Base-by-base conservation (phyloP, 108 stramenopile genomes). In the Licmophora abbreviata region DNA sequence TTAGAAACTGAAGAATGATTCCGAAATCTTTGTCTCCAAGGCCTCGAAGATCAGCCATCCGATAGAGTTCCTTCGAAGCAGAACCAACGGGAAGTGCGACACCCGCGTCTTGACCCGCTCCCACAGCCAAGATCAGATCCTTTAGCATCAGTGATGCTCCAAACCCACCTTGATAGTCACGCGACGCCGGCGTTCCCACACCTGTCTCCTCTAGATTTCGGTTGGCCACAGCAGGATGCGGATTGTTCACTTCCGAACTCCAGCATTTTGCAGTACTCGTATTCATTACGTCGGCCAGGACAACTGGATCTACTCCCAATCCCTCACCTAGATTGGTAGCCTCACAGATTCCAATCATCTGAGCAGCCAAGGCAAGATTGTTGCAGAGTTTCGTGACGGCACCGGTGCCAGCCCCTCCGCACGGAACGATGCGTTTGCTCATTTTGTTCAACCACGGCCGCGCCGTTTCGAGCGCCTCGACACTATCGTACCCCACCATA, bases 211-310 rank as follows among this genome's bases (percentile, higher is more conserved):
- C 33, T 14, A 35, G 11, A 3, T 51, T 51, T 34, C n/a, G 4
- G 30, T 54, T 64, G 0, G 83, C 78, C 18, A 74, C 83, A 11
- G 29, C 51, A 0, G 96, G 94, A 54, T 72, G 80, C 15, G 96
- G 96, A 77, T 97, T 97, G 73, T 95, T 92, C 17, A 86, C 70
- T 55, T 95, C 83, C 31, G 77, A 77, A 45, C 76, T 74, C 96
- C 96, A 97, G 60, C 93, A 95, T 25, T 93, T 82, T 23, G 88
- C 94, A 1, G 94, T 93, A 44, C 81, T 85, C 4, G 80, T 76
- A 74, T 97, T 97, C 71, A 97, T 74, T 6, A 97, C 87, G 11
- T 57, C 54, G 22, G 94, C 88, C 47, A 97, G 56, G 0, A 83
- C 69, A 28, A 49, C 58, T 0, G 93, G 89, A 65, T 97, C 89